Evolutionary conservation across 129 eudicot species (phyloP), one percentile per base, ranked within the genome.

Genomic region (Centrapalus pauciflorus): DNA sequence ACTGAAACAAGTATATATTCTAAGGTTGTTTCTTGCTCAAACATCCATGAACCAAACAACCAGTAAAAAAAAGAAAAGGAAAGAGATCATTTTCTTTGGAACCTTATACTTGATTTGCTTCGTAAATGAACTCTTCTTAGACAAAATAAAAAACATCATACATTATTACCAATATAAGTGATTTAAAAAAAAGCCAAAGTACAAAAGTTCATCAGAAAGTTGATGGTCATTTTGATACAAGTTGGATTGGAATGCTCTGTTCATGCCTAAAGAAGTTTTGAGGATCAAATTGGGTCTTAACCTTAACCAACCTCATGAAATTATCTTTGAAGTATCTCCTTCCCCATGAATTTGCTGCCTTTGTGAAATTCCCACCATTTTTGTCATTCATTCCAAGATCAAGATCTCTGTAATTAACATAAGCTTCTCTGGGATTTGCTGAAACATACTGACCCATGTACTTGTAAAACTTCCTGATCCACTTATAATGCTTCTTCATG

Each of bases 401-500:
- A 61, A 79, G 75, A 74, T 79, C 83, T 28, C 83, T 68, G 50
- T 79, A 79, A 54, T 79, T 79, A 38, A 79, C 76, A 24, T 73
- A 79, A 16, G 83, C 71, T 16, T 68, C 67, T 55, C 83, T 73
- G 19, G 83, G 83, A 43, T 67, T 28, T 62, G 14, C 67, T 0
- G 83, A 73, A 19, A 73, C 83, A 34, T 73, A 79, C 0, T 43
- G 55, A 10, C 67, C 34, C 83, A 79, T 79, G 72, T 67, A 79
- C 29, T 23, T 59, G 48, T 73, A 34, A 5, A 73, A 54, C 68
- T 49, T 40, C 51, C 79, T 52, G 38, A 75, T 79, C 79, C 68
- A 67, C 13, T 55, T 35, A 25, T 30, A 6, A 16, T 67, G 78
- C 28, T 50, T 49, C 52, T 68, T 55, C 54, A 38, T 54, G 0